Conservation (phyloP, 345 rosid species). For the Eutrema japonicum region DNA sequence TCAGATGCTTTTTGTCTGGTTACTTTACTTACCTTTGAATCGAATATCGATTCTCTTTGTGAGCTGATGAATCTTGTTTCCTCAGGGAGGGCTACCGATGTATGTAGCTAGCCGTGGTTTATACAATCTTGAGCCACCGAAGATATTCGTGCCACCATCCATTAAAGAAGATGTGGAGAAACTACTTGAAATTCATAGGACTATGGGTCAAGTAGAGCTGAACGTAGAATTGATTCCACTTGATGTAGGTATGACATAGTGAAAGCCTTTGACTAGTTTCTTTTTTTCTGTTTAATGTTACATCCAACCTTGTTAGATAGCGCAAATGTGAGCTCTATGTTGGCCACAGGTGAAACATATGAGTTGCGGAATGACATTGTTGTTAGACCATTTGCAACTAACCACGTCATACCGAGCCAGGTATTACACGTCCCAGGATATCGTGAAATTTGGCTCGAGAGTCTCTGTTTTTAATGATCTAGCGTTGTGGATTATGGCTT, state of each 20-base stretch:
- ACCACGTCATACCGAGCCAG: slow-evolving; percentile 95
- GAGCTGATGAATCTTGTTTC: slow-evolving; percentile 5
- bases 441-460: not conserved
- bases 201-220: slow-evolving; percentile 88
- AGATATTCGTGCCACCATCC: slow-evolving; percentile 79
- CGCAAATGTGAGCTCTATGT: slow-evolving; percentile 13
- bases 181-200: slow-evolving; percentile 74
- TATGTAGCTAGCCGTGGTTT: slow-evolving; percentile 88
- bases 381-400: slow-evolving; percentile 81
- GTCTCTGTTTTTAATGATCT: slow-evolving; percentile 7
- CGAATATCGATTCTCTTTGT: not conserved
- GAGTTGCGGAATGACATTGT: slow-evolving; percentile 84
- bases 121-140: slow-evolving; percentile 90
- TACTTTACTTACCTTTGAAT: not conserved
- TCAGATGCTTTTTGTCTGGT: not conserved
- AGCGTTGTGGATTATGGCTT: slow-evolving; percentile 9
- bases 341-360: slow-evolving; percentile 80
- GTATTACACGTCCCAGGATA: slow-evolving; percentile 35
- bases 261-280: not conserved
- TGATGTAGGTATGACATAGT: slow-evolving; percentile 61
- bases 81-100: slow-evolving; percentile 89
- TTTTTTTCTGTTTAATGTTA: not conserved
- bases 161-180: slow-evolving; percentile 87
- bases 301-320: not conserved
- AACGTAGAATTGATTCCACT: slow-evolving; percentile 76